Percentiles rank a stretch among this genome's conserved stretches.
These are phyloP conservation scores for Nothomitra cinnamomea DNA, from an alignment of 2,329 filamentous ascomycete species.

Conservation along the genomic window DNA sequence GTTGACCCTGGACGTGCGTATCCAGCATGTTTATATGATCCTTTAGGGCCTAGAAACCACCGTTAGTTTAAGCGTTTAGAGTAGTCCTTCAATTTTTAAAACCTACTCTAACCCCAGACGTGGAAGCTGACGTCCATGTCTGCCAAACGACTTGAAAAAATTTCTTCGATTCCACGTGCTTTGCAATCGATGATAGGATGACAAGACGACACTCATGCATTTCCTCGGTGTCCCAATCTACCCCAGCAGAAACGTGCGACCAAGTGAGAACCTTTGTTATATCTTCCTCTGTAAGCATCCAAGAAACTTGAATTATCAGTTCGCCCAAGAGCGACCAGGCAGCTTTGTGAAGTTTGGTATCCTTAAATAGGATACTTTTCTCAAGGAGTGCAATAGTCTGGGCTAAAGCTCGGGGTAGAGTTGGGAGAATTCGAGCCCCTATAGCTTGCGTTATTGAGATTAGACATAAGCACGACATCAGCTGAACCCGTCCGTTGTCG, in stretches of 20 bases:
- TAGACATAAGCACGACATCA: constrained; percentile 77
- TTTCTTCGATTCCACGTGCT: constrained; percentile 60
- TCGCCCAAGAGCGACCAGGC: constrained; percentile 65
- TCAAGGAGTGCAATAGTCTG: constrained; percentile 55
- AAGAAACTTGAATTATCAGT: constrained; percentile 68
- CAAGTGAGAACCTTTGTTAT: constrained; percentile 54
- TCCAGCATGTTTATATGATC: constrained; percentile 57
- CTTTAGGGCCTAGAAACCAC: constrained; percentile 35
- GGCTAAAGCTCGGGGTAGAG: constrained; percentile 60
- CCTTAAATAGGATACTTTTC: constrained; percentile 37
- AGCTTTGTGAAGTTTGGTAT: constrained; percentile 59
- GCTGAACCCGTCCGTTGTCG: constrained; percentile 51
- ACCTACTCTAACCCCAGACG: constrained; percentile 44
- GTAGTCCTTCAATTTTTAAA: not conserved
- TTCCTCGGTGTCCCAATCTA: constrained; percentile 37
- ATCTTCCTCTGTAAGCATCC: constrained; percentile 66
- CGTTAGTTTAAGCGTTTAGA: constrained; percentile 11
- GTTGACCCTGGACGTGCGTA: constrained; percentile 55
- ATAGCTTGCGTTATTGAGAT: constrained; percentile 80
- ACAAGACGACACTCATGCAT: constrained; percentile 47
- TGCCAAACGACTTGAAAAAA: constrained; percentile 55
- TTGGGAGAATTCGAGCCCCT: constrained; percentile 67
- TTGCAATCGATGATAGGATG: constrained; percentile 59
- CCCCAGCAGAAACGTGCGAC: constrained; percentile 54
- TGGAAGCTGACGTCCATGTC: constrained; percentile 51